phyloP scores from a whole-genome alignment of 169 alveolate species.

The Toxoplasma gondii region DNA sequence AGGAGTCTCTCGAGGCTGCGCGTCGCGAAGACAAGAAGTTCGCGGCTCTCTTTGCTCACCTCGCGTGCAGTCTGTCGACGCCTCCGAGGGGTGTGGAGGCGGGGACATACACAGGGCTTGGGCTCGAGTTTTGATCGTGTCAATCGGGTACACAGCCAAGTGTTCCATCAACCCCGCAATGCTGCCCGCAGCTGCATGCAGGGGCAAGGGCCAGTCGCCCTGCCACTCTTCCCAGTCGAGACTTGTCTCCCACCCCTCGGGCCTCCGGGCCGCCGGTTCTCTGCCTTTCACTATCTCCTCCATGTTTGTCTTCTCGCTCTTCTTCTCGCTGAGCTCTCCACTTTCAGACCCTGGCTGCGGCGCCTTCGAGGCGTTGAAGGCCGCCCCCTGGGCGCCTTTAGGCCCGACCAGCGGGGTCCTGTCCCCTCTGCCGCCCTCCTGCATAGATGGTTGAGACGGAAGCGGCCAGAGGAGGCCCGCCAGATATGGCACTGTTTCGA shows the following conservation, averaged over 20 bases:
- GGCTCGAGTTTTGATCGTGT: conserved; percentile 90
- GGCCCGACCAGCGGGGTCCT: too few relatives aligned
- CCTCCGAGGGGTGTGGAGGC: not conserved
- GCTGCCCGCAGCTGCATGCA: conserved; percentile 96
- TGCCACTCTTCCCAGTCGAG: conserved; percentile 73
- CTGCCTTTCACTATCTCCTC: too few relatives aligned
- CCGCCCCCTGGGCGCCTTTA: too few relatives aligned
- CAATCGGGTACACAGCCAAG: conserved; percentile 94
- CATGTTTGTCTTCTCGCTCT: too few relatives aligned
- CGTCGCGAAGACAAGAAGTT: not conserved
- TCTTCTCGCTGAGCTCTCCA: too few relatives aligned
- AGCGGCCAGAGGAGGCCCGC: too few relatives aligned
- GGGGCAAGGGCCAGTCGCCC: conserved; percentile 91
- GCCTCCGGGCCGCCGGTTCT: too few relatives aligned
- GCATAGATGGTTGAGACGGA: too few relatives aligned
- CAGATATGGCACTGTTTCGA: too few relatives aligned
- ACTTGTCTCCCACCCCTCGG: not conserved
- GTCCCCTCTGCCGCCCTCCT: too few relatives aligned
- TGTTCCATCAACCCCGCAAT: conserved; percentile 99
- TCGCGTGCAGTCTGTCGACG: not conserved
- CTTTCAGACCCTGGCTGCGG: too few relatives aligned
- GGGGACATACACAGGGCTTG: conserved; percentile 76
- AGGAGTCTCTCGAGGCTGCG: not conserved
- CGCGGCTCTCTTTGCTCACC: not conserved
- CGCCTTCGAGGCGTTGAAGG: too few relatives aligned